Evolutionary conservation across 371 early-diverging fungal species (phyloP).

Genomic region (Mortierella sp.): DNA sequence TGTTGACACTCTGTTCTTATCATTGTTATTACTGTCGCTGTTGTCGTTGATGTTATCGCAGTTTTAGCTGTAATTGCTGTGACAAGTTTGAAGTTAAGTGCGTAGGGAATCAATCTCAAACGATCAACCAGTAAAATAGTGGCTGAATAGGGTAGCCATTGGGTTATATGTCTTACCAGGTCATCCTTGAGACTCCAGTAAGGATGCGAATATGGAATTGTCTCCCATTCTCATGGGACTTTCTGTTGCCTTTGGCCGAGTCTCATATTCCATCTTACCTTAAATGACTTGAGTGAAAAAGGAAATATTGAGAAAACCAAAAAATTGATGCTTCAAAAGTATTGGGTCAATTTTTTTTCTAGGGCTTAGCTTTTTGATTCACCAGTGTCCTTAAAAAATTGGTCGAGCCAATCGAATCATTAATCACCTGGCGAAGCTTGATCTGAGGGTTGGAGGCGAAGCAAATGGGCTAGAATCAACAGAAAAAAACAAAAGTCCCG

Average conservation of each 20-base stretch:
- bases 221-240: background rate
- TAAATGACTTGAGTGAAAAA: background rate
- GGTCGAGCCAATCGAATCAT: too few relatives aligned
- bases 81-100: background rate
- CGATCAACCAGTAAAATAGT: background rate
- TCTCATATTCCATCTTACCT: constrained; percentile 1
- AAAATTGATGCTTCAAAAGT: too few relatives aligned
- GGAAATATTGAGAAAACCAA: background rate
- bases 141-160: background rate
- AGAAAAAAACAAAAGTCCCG: too few relatives aligned
- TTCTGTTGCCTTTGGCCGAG: background rate
- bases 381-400: background rate
- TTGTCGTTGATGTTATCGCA: background rate
- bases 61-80: too few relatives aligned
- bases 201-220: background rate
- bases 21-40: background rate
- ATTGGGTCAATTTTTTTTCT: too few relatives aligned
- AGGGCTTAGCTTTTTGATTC: too few relatives aligned
- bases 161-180: background rate
- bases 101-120: too few relatives aligned
- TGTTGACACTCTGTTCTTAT: background rate
- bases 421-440: too few relatives aligned
- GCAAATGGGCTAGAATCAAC: too few relatives aligned
- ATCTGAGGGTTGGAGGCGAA: too few relatives aligned
- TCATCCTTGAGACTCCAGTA: background rate